Base-by-base conservation (phyloP, 441 rosid species). In the Adansonia rubrostipa region DNA sequence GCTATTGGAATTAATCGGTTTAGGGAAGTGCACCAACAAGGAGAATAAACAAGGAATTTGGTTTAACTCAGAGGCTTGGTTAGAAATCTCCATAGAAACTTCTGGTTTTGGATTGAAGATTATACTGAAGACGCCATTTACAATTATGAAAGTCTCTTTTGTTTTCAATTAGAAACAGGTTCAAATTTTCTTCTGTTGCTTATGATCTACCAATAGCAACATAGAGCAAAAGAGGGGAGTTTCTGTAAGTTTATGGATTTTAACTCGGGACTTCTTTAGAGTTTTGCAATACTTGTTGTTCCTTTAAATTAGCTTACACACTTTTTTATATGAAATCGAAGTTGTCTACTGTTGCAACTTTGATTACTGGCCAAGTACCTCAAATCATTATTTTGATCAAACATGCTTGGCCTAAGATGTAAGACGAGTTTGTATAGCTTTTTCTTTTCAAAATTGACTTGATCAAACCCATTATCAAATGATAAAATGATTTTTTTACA, bases 11-110 rank as follows among this genome's bases (percentile, higher is more conserved):
- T 93, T 1, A 92, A 93, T 81, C 79, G 79, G 24, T 93, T 91
- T 2, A 97, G 98, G 3, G 97, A 9, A 93, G 98, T 82, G 98
- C 98, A 70, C 95, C 97, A 0, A 92, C 95, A 3, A 87, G 89
- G 14, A 91, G 47, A 81, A 89, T 93, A 65, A 92, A 92, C 91
- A 90, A 92, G 86, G 95, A 91, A 80, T 89, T 77, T 0, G 98
- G 98, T 22, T 57, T 93, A 20, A 91, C 98, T 0, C 84, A 0
- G 98, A 92, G 75, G 94, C 92, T 14, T 42, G 78, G 76, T 74
- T 28, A 66, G 47, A 60, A 28, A 33, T 60, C 28, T 45, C 56
- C 9, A 50, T 22, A 9, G 57, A 28, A 58, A 33, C 28, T 71
- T 76, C 44, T 58, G 54, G 6, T 73, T 82, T 75, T 47, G 78